Conservation (phyloP, 176 grass and related monocot genomes). For the Eleusine coracana region DNA sequence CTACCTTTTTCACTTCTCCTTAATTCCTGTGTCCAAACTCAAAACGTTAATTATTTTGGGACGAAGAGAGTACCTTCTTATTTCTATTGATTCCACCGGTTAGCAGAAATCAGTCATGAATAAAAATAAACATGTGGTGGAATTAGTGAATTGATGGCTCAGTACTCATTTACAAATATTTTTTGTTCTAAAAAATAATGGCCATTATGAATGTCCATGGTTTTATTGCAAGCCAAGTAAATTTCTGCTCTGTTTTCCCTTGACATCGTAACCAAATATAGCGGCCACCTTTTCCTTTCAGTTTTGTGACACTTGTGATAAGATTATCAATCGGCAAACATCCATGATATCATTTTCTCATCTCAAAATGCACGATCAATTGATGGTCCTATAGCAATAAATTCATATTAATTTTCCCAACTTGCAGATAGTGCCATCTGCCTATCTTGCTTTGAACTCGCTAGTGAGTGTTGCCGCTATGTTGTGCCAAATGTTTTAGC, state of each 20-base stretch:
- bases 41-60: too few relatives aligned
- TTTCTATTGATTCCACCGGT: too few relatives aligned
- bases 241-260: neutral
- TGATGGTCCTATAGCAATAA: neutral
- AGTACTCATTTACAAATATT: too few relatives aligned
- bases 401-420: conserved; percentile 17
- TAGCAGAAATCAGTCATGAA: too few relatives aligned
- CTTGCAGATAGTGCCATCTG: conserved; percentile 13
- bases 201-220: too few relatives aligned
- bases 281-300: neutral
- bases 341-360: neutral
- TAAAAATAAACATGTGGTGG: too few relatives aligned
- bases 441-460: conserved; percentile 16
- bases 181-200: too few relatives aligned
- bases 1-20: too few relatives aligned
- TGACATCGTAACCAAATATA: neutral
- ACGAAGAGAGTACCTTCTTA: too few relatives aligned
- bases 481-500: neutral
- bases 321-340: neutral
- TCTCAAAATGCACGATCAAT: conserved; percentile 19
- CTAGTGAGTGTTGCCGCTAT: neutral
- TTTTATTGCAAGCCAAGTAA: neutral
- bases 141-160: too few relatives aligned
- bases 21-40: too few relatives aligned
- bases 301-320: neutral